Evolutionary conservation across 306 rosid species (phyloP).

Genomic region (Dryas alaskensis): DNA sequence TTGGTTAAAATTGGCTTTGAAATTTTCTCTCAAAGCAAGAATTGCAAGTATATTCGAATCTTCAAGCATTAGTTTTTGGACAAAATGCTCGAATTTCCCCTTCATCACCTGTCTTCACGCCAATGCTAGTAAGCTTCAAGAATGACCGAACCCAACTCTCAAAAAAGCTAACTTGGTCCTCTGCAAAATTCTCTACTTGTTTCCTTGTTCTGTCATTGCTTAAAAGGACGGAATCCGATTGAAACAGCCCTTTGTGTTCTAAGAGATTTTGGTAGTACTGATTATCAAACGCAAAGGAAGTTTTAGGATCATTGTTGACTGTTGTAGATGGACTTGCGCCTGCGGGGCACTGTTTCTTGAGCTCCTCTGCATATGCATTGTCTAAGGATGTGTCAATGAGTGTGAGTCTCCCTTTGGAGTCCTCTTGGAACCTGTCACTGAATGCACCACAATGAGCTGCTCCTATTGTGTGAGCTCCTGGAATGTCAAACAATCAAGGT

Average conservation of each 20-base stretch:
- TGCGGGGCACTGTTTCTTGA: slow-evolving; percentile 49
- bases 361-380: slow-evolving; percentile 56
- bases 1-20: background rate
- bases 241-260: slow-evolving; percentile 62
- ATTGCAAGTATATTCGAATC: background rate
- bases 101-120: slow-evolving; percentile 55
- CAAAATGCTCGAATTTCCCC: slow-evolving; percentile 73
- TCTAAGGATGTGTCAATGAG: slow-evolving; percentile 60
- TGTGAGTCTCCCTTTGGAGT: slow-evolving; percentile 50
- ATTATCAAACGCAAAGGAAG: slow-evolving; percentile 66
- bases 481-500: background rate
- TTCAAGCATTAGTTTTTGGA: slow-evolving; percentile 39
- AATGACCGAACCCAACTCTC: slow-evolving; percentile 61
- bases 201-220: slow-evolving; percentile 43
- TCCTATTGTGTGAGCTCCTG: slow-evolving; percentile 92
- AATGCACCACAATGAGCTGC: slow-evolving; percentile 71
- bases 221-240: slow-evolving; percentile 69
- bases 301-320: slow-evolving; percentile 66
- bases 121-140: slow-evolving; percentile 60
- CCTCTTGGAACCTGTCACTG: slow-evolving; percentile 55
- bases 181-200: slow-evolving; percentile 50
- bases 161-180: slow-evolving; percentile 58
- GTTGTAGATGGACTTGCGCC: slow-evolving; percentile 38
- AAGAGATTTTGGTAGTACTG: slow-evolving; percentile 61
- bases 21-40: background rate